Evolutionary conservation across 1,284 basidiomycete genomes (phyloP), one percentile per base, ranked within the genome.

Genomic region (Grifola frondosa): DNA sequence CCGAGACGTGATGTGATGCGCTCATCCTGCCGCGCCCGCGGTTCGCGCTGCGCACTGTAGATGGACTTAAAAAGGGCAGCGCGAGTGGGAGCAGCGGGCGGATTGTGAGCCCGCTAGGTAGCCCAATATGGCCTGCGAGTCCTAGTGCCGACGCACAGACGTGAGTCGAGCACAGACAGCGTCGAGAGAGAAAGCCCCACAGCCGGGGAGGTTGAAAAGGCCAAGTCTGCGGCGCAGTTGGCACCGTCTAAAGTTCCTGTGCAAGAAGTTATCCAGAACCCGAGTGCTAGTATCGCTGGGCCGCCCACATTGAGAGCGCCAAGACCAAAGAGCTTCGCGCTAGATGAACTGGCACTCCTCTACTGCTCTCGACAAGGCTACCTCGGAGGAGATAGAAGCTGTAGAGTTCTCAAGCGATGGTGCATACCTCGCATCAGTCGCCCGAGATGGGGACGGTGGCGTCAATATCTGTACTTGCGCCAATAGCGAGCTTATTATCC

Each of bases 1-100:
- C 84, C 0, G 84, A 88, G 63, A 81, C 82, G 10, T 87, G 86
- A 84, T 89, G 87, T 62, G 84, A 88, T 53, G 86, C 85, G 2
- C 53, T 89, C 4, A 62, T 89, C 30, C 81, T 88, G 43, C 87
- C 86, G 4, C 74, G 84, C 0, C 87, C 86, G 5, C 72, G 84
- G 36, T 76, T 89, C 52, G 78, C 75, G 54, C 49, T 81, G 45
- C 61, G 62, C 19, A 46, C 58, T 20, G 57, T 58, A 7, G 66
- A 66, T 23, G 57, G 46, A 8, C 53, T 53, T n/a, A n/a, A n/a
- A 8, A 54, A 54, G 31, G 43, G 44, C 23, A 46, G 24, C 30
- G 43, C 44, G 25, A 46, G 24, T 40, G 41, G 33, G 19, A 26
- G 51, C n/a, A 66, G 58, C 41, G 67, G 64, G 7, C 58, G 70